Conservation (phyloP, 2,329 filamentous ascomycete species). For the Sporothrix protearum region DNA sequence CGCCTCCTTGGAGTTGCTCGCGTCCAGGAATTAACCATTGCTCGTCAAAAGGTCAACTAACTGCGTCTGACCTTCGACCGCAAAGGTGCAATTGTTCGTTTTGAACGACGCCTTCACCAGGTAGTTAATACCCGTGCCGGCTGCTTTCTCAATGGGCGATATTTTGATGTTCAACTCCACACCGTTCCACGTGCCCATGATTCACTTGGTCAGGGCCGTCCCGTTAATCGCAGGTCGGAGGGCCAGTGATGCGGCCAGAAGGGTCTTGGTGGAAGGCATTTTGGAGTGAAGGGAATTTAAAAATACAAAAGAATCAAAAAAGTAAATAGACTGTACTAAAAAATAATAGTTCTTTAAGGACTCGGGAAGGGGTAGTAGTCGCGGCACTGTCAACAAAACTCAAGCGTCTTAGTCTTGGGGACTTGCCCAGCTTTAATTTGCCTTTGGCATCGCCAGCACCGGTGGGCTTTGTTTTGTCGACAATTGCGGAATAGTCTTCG, state of each 20-base stretch:
- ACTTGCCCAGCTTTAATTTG: not conserved
- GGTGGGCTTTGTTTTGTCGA: not conserved
- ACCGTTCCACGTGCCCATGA: constrained; percentile 34
- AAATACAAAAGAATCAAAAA: too few species aligned
- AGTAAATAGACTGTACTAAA: not conserved
- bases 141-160: constrained; percentile 33
- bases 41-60: constrained; percentile 29
- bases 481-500: too few species aligned
- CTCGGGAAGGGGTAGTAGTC: not conserved
- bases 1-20: constrained; percentile 33
- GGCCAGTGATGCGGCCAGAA: not conserved
- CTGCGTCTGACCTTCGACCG: constrained; percentile 26
- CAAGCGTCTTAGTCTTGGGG: not conserved
- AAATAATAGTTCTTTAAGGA: not conserved
- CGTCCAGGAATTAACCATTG: constrained; percentile 33
- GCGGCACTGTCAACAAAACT: not conserved
- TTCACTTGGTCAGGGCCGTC: constrained; percentile 35
- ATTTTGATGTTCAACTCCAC: constrained; percentile 35
- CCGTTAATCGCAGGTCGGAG: constrained; percentile 33
- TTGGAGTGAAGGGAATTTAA: not conserved
- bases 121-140: constrained; percentile 31
- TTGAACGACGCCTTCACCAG: constrained; percentile 36
- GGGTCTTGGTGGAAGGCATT: not conserved
- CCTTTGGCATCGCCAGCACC: not conserved
- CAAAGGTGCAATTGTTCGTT: constrained; percentile 27